Percentiles rank a stretch among this genome's conserved stretches.
Conservation (phyloP, 208 protist genomes). For the Vickermania ingenoplastis region DNA sequence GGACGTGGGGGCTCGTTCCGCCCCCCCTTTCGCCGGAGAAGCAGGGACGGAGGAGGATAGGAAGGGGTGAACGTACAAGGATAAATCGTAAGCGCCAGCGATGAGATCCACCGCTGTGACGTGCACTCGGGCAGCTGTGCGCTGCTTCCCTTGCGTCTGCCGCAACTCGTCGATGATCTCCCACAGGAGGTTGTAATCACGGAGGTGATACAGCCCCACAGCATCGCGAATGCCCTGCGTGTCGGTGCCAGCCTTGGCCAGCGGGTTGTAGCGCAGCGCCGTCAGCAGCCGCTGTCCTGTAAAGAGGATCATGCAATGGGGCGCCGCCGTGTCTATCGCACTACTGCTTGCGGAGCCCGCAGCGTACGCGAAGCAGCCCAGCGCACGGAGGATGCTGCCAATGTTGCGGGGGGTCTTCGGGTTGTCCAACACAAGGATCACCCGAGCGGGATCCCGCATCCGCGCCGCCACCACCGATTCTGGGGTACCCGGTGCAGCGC, state of each 20-base stretch:
- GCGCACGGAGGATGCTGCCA: slow-evolving; percentile 55
- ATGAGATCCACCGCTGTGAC: slow-evolving; percentile 66
- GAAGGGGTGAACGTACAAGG: slow-evolving; percentile 26
- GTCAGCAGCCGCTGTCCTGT: slow-evolving; percentile 37
- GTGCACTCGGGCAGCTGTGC: slow-evolving; percentile 1
- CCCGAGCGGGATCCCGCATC: slow-evolving; percentile 4
- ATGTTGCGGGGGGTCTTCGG: slow-evolving; percentile 60
- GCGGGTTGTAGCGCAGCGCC: slow-evolving; percentile 10
- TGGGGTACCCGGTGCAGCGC: neutral
- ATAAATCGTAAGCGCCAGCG: slow-evolving; percentile 28
- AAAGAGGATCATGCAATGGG: slow-evolving; percentile 29
- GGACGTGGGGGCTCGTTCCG: neutral
- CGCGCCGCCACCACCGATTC: neutral
- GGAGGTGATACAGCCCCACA: slow-evolving; percentile 25
- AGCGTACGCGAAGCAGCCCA: slow-evolving; percentile 29
- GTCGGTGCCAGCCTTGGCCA: slow-evolving; percentile 21
- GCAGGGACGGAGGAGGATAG: neutral
- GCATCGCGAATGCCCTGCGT: slow-evolving; percentile 21
- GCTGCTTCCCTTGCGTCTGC: no score
- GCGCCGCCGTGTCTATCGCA: neutral
- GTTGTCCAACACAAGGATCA: slow-evolving; percentile 60
- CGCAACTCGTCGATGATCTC: slow-evolving; percentile 12
- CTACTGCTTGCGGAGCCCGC: neutral
- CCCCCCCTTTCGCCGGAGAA: slow-evolving; percentile 2
- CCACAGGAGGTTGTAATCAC: slow-evolving; percentile 26